Base-by-base conservation (phyloP, 106 monocot genomes). In the Apostasia shenzhenica region DNA sequence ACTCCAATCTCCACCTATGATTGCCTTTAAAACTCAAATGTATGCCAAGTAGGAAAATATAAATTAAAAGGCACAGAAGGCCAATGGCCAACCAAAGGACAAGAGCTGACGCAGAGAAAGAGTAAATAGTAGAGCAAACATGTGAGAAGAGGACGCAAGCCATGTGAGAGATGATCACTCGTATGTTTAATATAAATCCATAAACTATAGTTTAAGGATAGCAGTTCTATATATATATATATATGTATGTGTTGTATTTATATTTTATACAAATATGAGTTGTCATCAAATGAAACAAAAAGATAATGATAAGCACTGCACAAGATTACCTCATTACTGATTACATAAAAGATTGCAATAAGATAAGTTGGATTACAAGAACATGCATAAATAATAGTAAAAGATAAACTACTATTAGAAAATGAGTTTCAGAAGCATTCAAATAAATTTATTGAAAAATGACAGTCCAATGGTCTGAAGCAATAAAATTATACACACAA, bases 151-250 rank as follows among this genome's bases (percentile, higher is more conserved):
- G 68, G 83, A 83, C 71, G 75, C 47, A 52, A 13, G n/a, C 80
- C 84, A 84, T 80, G 84, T 84, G 84, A 61, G 41, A 3, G 77
- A 77, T 68, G 74, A 77, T 67, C 10, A 44, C 14, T 42, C 37
- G 38, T 58, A 11, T 55, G 9, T 14, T 38, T 9, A 65, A 56
- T 51, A 66, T 65, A 74, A 73, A 8, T 7, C 64, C 45, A 45
- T 56, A 3, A 62, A 59, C 40, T 46, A 61, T 42, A 38, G 37
- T 58, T 70, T 52, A 54, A 62, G 2, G 59, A 59, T 38, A 5
- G 59, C 40, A 59, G 26, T 2, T 26, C 2, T 3, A 39, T 41
- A 9, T 38, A 12, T 26, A 38, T 26, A 4, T 47, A 65, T 38
- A 4, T 46, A 65, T 1, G 41, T 42, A 40, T 7, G 4, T 63